Conservation (phyloP, 805 yeast genomes). For the Kodamaea lidongshanica region DNA sequence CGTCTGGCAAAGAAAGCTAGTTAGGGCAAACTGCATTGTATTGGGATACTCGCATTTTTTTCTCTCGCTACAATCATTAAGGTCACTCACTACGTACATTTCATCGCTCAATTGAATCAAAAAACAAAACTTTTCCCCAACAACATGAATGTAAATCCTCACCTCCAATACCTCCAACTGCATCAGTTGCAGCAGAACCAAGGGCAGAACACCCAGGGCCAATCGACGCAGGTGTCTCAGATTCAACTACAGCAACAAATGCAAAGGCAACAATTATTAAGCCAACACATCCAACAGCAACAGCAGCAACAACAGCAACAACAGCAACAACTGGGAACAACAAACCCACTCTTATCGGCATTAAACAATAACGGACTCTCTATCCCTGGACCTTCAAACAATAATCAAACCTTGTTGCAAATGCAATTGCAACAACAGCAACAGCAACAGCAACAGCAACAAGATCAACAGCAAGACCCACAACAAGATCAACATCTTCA, state of each 20-base stretch:
- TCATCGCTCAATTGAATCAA: no score
- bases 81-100: no score
- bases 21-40: no score
- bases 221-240: conserved; percentile 33
- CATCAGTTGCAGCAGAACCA: conserved; percentile 24
- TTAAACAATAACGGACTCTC: conserved; percentile 22
- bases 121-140: neutral
- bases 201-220: conserved; percentile 17
- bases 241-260: conserved; percentile 28
- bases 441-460: conserved; percentile 16
- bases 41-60: neutral
- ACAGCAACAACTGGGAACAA: conserved; percentile 11
- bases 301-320: conserved; percentile 8
- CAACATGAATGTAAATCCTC: conserved; percentile 37
- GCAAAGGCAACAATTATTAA: conserved; percentile 29
- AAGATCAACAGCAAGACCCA: conserved; percentile 18
- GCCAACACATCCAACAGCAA: conserved; percentile 29
- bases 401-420: conserved; percentile 24
- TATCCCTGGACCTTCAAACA: conserved; percentile 12
- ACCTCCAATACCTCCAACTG: conserved; percentile 38
- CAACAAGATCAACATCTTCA: conserved; percentile 14
- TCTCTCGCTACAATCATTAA: neutral
- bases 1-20: no score
- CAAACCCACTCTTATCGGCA: conserved; percentile 33
- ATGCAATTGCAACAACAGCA: conserved; percentile 21